Base-by-base conservation (phyloP, 2,329 filamentous ascomycete species). In the Biscogniauxia mediterranea region DNA sequence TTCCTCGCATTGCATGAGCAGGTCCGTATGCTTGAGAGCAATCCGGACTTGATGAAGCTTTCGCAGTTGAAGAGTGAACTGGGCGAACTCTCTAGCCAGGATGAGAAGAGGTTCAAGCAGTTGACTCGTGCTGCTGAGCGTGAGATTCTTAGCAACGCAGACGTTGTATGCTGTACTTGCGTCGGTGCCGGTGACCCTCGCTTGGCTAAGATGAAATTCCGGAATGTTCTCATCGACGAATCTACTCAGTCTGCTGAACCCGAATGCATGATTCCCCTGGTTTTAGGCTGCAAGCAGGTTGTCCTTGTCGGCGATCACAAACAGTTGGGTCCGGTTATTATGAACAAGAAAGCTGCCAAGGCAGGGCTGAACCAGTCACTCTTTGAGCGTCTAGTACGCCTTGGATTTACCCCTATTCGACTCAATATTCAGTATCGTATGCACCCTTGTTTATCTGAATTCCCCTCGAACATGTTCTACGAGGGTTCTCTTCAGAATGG, bases 331-430 rank as follows among this genome's bases (percentile, higher is more conserved):
- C 95, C 95, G 1, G 95, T 99, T 70, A 98, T 99, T 74, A 99
- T 99, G 94, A 99, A 99, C 84, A 99, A 99, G 84, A 98, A 98
- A 79, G 95, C 95, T 15, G 95, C 95, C 64, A 98, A 98, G 78
- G 95, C 95, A 59, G 95, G 95, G 63, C 83, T 99, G 17, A 97
- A 98, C 78, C 95, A 98, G 77, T 98, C 94, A n/a, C 83, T 99
- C 9, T 99, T 99, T 72, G 95, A 99, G 79, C 92, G 95, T 70
- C 84, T 99, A 56, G 93, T 98, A 69, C 92, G 94, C 71, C 85
- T 98, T n/a, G 90, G 90, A 52, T 90, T 93, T 70, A 88, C 90
- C 49, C 95, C 95, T 7, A 97, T 97, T 68, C 91, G 94, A 57
- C 85, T 99, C 58, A 96, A 97, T 70, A 93, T 97, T 46, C 95